Percentiles rank a stretch among this genome's conserved stretches.
phyloP scores from a whole-genome alignment of 805 yeast species.

The Scheffersomyces ergatensis region DNA sequence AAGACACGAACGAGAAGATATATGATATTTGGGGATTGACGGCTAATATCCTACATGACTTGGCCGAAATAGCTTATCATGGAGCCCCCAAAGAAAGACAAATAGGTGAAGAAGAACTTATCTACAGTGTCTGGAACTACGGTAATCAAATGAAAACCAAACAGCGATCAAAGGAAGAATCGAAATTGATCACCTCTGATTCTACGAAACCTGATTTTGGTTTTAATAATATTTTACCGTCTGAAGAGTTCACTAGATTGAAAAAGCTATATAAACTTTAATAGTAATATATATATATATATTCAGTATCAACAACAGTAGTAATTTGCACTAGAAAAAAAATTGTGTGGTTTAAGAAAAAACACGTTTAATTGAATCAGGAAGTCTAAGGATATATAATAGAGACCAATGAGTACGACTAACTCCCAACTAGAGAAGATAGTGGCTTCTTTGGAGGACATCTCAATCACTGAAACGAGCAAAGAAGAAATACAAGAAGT shows the following conservation, averaged over 20 bases:
- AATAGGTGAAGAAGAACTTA: constrained; percentile 66
- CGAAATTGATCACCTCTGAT: constrained; percentile 42
- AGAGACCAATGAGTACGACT: too few species aligned
- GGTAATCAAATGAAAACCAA: constrained; percentile 54
- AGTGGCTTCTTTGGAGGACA: background rate
- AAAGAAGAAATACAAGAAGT: background rate
- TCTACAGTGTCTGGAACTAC: constrained; percentile 50
- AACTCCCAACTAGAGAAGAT: background rate
- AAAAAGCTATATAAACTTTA: constrained; percentile 37
- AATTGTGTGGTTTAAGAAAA: too few species aligned
- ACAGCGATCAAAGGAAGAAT: constrained; percentile 53
- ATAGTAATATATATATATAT: too few species aligned
- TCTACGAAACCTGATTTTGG: constrained; percentile 31
- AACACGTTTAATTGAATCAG: too few species aligned
- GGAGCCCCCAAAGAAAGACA: constrained; percentile 12
- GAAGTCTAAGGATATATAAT: too few species aligned
- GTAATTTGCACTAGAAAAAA: too few species aligned
- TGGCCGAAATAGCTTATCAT: constrained; percentile 52
- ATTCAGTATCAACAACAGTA: too few species aligned
- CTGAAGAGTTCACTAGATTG: constrained; percentile 40
- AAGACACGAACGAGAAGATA: constrained; percentile 42
- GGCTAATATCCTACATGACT: constrained; percentile 73
- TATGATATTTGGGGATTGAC: constrained; percentile 84
- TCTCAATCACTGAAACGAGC: background rate
- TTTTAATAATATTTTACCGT: constrained; percentile 45